Percentiles rank a stretch among this genome's conserved stretches.
Evolutionary conservation across 129 eudicot genomes (phyloP).

Genomic region (Solidago caesia): DNA sequence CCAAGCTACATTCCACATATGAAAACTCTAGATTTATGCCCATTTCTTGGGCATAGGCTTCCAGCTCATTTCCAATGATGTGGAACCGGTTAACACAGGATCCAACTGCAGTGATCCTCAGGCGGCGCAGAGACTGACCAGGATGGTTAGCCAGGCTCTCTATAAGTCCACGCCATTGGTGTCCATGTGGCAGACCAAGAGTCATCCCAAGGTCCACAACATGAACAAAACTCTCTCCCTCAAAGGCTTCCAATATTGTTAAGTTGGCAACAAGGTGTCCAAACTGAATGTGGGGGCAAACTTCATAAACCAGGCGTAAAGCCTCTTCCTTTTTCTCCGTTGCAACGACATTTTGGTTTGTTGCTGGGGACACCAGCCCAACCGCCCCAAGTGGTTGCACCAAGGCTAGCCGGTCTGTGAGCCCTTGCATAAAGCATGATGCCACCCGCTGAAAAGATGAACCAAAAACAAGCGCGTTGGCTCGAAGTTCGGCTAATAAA

Average conservation of each 20-base stretch:
- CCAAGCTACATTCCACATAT: conserved; percentile 40
- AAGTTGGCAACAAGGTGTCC: conserved; percentile 49
- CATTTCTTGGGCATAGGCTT: conserved; percentile 34
- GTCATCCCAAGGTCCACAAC: conserved; percentile 55
- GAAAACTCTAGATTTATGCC: conserved; percentile 42
- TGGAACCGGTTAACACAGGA: conserved; percentile 25
- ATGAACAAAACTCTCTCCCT: conserved; percentile 62
- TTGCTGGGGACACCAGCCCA: conserved; percentile 27
- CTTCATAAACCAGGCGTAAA: conserved; percentile 37
- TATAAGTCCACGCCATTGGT: conserved; percentile 46
- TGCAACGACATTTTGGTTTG: conserved; percentile 22
- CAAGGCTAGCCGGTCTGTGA: conserved; percentile 41
- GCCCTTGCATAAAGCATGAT: conserved; percentile 50
- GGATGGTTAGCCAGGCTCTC: conserved; percentile 40
- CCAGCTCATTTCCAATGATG: conserved; percentile 42
- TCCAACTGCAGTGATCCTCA: conserved; percentile 47
- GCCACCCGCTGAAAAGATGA: conserved; percentile 55
- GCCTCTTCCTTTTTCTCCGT: conserved; percentile 43
- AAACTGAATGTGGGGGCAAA: conserved; percentile 49
- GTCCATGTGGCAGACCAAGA: conserved; percentile 51
- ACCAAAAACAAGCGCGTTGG: conserved; percentile 47
- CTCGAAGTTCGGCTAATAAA: conserved; percentile 40
- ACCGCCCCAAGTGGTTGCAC: conserved; percentile 53
- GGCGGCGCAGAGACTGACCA: conserved; percentile 29
- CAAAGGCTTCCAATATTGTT: conserved; percentile 58